Percentiles rank a stretch among this genome's conserved stretches.
These are phyloP conservation scores for Jacaranda copaia DNA, from an alignment of 257 asterid species.

Conservation along the genomic window DNA sequence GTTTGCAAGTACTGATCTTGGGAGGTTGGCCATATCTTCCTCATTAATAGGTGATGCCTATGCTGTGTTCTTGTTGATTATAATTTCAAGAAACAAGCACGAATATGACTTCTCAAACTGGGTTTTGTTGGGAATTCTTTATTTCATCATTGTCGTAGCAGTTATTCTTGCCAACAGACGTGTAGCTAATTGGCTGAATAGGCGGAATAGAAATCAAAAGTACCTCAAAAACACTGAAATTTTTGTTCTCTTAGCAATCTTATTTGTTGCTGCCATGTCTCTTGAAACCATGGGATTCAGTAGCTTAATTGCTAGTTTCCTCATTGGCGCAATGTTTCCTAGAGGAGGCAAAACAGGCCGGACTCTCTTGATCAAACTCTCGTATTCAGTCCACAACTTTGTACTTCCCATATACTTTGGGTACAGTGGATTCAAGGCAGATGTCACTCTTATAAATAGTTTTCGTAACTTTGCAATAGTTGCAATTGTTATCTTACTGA, in stretches of 20 bases:
- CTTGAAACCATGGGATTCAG: conserved; percentile 84
- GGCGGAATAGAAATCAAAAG: conserved; percentile 77
- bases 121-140: conserved; percentile 53
- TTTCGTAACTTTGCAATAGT: conserved; percentile 57
- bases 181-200: conserved; percentile 70
- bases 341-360: conserved; percentile 92
- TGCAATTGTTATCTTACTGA: conserved; percentile 65
- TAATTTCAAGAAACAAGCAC: conserved; percentile 54
- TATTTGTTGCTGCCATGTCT: conserved; percentile 72
- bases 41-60: conserved; percentile 77
- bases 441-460: conserved; percentile 59
- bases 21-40: conserved; percentile 82
- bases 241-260: conserved; percentile 64
- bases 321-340: conserved; percentile 88
- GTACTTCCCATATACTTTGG: conserved; percentile 95
- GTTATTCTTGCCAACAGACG: conserved; percentile 64
- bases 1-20: conserved; percentile 82
- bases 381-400: conserved; percentile 81
- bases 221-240: conserved; percentile 81
- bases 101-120: conserved; percentile 30
- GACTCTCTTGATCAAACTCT: conserved; percentile 79
- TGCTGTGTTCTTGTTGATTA: conserved; percentile 66
- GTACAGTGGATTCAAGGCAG: conserved; percentile 87
- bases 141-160: conserved; percentile 48
- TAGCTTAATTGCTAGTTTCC: conserved; percentile 81